Evolutionary conservation across 169 alveolate genomes (phyloP).

Genomic region (Perkinsus olseni): DNA sequence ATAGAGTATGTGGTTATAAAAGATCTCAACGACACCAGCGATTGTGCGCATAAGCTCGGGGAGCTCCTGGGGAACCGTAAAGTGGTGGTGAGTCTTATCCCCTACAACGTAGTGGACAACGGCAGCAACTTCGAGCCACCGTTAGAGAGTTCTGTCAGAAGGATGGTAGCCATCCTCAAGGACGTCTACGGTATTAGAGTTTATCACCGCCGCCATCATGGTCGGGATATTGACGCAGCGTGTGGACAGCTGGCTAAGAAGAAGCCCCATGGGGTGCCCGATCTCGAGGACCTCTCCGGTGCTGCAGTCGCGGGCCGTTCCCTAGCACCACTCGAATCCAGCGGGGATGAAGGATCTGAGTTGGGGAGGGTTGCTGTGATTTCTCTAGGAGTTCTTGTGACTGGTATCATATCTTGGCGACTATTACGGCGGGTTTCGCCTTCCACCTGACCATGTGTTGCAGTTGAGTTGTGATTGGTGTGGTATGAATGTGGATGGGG

Average conservation of each 20-base stretch:
- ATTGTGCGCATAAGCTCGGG: constrained; percentile 38
- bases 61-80: constrained; percentile 15
- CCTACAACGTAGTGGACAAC: constrained; percentile 21
- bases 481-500: no score
- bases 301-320: no score
- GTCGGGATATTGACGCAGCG: constrained; percentile 11
- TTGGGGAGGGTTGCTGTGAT: no score
- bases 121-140: constrained; percentile 9
- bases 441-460: no score
- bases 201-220: neutral
- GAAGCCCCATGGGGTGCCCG: neutral
- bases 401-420: no score
- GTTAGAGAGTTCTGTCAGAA: neutral
- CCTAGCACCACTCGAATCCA: no score
- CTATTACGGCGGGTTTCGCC: no score
- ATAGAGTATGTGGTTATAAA: constrained; percentile 36
- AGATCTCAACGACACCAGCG: constrained; percentile 35
- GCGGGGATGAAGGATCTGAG: no score
- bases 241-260: constrained; percentile 19
- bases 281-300: neutral
- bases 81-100: constrained; percentile 17
- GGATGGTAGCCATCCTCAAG: neutral
- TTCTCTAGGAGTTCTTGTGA: no score
- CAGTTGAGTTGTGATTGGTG: no score
- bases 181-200: neutral